phyloP scores from a whole-genome alignment of 2,329 filamentous ascomycete species.

The Exophiala calicioides region DNA sequence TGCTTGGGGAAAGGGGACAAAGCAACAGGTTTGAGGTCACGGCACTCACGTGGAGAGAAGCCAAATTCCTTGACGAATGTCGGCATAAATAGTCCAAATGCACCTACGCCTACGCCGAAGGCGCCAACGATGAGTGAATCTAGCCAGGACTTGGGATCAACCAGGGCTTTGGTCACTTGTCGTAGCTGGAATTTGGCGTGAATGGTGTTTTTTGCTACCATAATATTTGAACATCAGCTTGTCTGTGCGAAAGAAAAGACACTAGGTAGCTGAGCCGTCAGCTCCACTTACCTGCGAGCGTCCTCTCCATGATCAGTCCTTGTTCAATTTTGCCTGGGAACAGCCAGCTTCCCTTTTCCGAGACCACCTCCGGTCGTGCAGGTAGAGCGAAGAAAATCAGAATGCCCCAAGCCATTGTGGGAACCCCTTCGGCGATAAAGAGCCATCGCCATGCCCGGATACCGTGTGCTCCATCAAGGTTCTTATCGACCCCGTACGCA shows the following conservation, averaged over 20 bases:
- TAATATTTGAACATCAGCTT: too few relatives aligned
- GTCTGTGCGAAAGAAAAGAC: too few relatives aligned
- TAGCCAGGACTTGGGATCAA: conserved; percentile 14
- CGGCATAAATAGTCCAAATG: conserved; percentile 15
- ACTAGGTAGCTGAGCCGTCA: too few relatives aligned
- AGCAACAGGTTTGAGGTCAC: background rate
- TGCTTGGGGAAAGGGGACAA: background rate
- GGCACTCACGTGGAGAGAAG: conserved; percentile 10
- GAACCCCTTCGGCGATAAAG: conserved; percentile 69
- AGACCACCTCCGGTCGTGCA: conserved; percentile 57
- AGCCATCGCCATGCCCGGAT: conserved; percentile 63
- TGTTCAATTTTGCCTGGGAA: conserved; percentile 1
- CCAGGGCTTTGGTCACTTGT: conserved; percentile 4
- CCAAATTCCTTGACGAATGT: conserved; percentile 15
- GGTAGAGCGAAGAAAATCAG: conserved; percentile 62
- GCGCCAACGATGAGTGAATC: conserved; percentile 8
- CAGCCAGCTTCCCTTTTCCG: conserved; percentile 1
- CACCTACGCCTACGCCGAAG: conserved; percentile 9
- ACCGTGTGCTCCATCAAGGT: conserved; percentile 59
- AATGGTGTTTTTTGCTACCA: conserved; percentile 8
- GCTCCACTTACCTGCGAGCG: too few relatives aligned
- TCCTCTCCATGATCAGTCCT: too few relatives aligned
- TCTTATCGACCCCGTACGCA: conserved; percentile 64
- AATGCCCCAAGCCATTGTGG: conserved; percentile 63
- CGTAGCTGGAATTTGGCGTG: conserved; percentile 10